Conservation (phyloP, 2,329 filamentous ascomycete genomes). For the Colletotrichum shisoi region DNA sequence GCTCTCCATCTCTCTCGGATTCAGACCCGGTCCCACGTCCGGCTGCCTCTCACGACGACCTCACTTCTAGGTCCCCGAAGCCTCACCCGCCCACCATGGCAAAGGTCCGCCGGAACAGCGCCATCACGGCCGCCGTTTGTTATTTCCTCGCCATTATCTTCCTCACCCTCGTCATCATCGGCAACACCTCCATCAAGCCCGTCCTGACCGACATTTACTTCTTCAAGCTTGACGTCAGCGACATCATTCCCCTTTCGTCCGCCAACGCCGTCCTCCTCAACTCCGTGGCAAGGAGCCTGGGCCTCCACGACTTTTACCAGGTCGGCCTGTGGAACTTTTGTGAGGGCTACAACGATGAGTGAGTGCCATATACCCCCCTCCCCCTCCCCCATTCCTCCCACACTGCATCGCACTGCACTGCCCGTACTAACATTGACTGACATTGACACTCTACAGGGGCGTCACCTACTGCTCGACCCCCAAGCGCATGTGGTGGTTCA, state of each 20-base stretch:
- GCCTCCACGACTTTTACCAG: conserved; percentile 93
- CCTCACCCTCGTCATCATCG: conserved; percentile 79
- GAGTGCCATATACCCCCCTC: conserved; percentile 41
- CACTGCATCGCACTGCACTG: conserved; percentile 43
- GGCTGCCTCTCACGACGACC: not conserved
- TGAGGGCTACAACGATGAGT: conserved; percentile 78
- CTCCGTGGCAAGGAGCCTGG: conserved; percentile 83
- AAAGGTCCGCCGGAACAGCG: conserved; percentile 65
- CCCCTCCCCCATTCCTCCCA: not conserved
- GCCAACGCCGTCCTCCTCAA: conserved; percentile 77
- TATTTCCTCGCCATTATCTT: conserved; percentile 81
- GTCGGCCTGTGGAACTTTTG: conserved; percentile 93
- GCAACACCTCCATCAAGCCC: conserved; percentile 70
- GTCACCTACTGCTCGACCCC: conserved; percentile 79
- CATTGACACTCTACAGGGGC: conserved; percentile 57
- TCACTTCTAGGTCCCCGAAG: not conserved
- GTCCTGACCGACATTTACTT: conserved; percentile 79
- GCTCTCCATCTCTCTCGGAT: conserved; percentile 4
- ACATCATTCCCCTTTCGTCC: conserved; percentile 79
- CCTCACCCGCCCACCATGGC: conserved; percentile 46
- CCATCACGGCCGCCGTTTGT: conserved; percentile 70
- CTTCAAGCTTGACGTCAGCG: conserved; percentile 80
- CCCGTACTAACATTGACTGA: conserved; percentile 62
- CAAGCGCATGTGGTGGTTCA: conserved; percentile 82
- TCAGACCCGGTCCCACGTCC: conserved; percentile 5